These are phyloP conservation scores for Tillandsia fasciculata DNA, from an alignment of 176 grass and related monocot species.

Conservation along the genomic window DNA sequence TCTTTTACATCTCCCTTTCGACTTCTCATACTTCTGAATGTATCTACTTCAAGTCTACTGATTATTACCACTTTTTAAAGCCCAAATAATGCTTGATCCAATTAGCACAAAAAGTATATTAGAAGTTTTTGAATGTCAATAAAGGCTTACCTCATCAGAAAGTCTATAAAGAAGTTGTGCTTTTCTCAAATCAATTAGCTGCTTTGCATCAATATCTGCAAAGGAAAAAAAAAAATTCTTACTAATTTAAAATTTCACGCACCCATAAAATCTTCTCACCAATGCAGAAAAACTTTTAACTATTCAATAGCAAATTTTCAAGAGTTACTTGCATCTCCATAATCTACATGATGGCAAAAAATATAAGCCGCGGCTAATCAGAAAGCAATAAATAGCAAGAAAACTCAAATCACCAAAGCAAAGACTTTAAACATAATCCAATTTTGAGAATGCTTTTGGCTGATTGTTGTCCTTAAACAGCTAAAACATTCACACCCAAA, in stretches of 20 bases:
- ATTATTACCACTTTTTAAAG: not conserved
- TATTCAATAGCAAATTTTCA: not conserved
- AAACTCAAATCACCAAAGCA: too few relatives aligned
- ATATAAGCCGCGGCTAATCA: not conserved
- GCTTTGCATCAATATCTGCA: slow-evolving; percentile 61
- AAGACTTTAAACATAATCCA: too few relatives aligned
- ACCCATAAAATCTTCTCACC: not conserved
- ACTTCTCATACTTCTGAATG: too few relatives aligned
- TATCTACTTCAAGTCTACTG: too few relatives aligned
- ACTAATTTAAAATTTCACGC: not conserved
- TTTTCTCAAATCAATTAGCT: slow-evolving; percentile 64
- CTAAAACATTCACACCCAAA: too few relatives aligned
- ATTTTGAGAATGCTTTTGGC: too few relatives aligned
- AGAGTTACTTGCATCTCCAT: not conserved
- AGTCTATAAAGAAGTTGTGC: slow-evolving; percentile 77
- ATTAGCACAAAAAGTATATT: slow-evolving; percentile 16
- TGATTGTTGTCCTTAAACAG: too few relatives aligned
- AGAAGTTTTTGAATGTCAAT: slow-evolving; percentile 8
- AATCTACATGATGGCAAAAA: not conserved
- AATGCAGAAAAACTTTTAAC: not conserved
- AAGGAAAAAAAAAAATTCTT: slow-evolving; percentile 13
- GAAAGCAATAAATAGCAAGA: too few relatives aligned
- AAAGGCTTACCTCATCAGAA: slow-evolving; percentile 70
- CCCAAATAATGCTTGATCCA: not conserved
- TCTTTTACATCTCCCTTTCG: too few relatives aligned